A percentile compares a stretch with the other conserved stretches of the same genome.
phyloP scores from a whole-genome alignment of 805 yeast genomes.

The Wickerhamomyces canadensis region DNA sequence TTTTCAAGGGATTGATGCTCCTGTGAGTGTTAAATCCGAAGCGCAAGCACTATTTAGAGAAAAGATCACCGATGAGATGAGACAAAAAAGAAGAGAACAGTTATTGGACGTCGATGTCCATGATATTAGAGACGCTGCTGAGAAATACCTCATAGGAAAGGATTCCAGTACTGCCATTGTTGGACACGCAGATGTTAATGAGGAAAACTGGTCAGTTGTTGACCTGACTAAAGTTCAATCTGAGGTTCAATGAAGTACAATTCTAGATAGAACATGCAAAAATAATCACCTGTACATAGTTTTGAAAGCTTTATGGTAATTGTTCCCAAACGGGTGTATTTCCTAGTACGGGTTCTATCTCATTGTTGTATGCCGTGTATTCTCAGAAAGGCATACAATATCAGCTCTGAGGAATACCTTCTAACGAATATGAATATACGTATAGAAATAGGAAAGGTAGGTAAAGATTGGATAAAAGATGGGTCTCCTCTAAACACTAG shows the following conservation, averaged over 20 bases:
- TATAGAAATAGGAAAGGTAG: background rate
- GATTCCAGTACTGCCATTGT: slow-evolving; percentile 36
- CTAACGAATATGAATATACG: too few species aligned
- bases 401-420: too few species aligned
- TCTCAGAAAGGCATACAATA: too few species aligned
- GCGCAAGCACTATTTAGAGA: slow-evolving; percentile 62
- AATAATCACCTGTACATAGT: background rate
- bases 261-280: too few species aligned
- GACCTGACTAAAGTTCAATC: too few species aligned
- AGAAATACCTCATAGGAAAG: slow-evolving; percentile 47
- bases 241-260: too few species aligned
- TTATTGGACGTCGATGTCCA: slow-evolving; percentile 58
- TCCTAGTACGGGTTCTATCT: too few species aligned
- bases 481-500: too few species aligned
- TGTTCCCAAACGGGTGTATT: too few species aligned
- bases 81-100: slow-evolving; percentile 72
- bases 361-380: too few species aligned
- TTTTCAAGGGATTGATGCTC: slow-evolving; percentile 91
- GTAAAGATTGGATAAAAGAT: too few species aligned
- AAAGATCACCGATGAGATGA: slow-evolving; percentile 71
- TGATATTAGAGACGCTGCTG: slow-evolving; percentile 63
- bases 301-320: too few species aligned
- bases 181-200: slow-evolving; percentile 26
- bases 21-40: slow-evolving; percentile 73
- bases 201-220: slow-evolving; percentile 16